Percentiles rank a stretch among this genome's conserved stretches.
Evolutionary conservation across 768 basidiomycete genomes (phyloP).

Genomic region (Auricularia cornea): DNA sequence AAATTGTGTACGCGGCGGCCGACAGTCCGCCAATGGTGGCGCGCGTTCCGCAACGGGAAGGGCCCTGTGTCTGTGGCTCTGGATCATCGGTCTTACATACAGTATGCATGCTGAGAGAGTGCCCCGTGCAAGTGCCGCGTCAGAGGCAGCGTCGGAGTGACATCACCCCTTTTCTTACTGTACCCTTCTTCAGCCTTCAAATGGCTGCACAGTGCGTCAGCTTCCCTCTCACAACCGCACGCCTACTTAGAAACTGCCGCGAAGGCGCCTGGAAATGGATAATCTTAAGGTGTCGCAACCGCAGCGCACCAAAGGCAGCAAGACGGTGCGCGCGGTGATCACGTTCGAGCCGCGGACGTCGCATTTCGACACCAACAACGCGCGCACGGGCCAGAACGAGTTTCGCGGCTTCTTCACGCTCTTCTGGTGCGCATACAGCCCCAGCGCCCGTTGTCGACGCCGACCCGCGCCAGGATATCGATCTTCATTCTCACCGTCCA

Average conservation of each 20-base stretch:
- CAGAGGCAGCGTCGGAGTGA: background rate
- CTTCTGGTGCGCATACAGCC: conserved; percentile 50
- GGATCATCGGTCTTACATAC: too few species aligned
- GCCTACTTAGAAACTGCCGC: background rate
- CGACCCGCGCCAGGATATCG: conserved; percentile 41
- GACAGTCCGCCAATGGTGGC: too few species aligned
- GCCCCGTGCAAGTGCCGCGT: background rate
- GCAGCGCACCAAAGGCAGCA: conserved; percentile 62
- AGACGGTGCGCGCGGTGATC: conserved; percentile 73
- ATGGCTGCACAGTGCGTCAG: background rate
- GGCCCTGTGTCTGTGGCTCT: too few species aligned
- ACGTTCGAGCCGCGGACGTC: conserved; percentile 84
- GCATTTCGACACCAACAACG: conserved; percentile 75
- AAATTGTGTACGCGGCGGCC: too few species aligned
- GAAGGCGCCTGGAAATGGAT: conserved; percentile 31
- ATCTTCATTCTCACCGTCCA: conserved; percentile 75
- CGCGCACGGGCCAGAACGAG: conserved; percentile 65
- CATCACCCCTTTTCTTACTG: background rate
- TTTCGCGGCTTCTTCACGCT: conserved; percentile 94
- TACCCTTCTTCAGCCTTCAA: background rate
- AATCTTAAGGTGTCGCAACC: conserved; percentile 70
- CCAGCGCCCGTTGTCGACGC: background rate
- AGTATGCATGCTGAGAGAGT: too few species aligned
- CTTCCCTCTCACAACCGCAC: background rate
- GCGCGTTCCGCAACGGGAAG: too few species aligned